Conservation (phyloP, 768 basidiomycete genomes). For the Lentinus brumalis region DNA sequence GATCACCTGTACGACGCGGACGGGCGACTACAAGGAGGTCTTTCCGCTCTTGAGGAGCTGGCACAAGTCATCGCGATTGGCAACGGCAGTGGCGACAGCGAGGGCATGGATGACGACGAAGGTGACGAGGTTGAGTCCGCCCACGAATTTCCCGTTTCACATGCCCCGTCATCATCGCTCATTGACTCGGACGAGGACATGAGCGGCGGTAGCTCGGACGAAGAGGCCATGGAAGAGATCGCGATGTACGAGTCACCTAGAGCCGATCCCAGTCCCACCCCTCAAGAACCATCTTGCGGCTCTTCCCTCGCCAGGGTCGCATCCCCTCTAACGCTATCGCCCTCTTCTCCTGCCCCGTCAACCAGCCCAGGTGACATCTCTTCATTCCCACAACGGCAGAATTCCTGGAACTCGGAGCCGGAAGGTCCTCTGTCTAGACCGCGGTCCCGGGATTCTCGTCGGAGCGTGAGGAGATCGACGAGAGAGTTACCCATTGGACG, state of each 20-base stretch:
- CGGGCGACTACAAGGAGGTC: constrained; percentile 86
- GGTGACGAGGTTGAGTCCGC: constrained; percentile 67
- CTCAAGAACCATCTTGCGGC: constrained; percentile 4
- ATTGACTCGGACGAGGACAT: constrained; percentile 79
- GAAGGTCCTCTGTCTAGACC: constrained; percentile 35
- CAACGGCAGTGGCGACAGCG: constrained; percentile 55
- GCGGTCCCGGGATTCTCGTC: constrained; percentile 51
- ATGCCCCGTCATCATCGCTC: constrained; percentile 49
- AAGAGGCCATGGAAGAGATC: constrained; percentile 83
- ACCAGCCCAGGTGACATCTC: constrained; percentile 24
- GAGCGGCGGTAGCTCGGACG: constrained; percentile 73
- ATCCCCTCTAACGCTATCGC: constrained; percentile 2
- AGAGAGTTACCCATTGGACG: constrained; percentile 37
- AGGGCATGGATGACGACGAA: constrained; percentile 58
- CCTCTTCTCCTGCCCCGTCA: constrained; percentile 19
- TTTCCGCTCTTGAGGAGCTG: constrained; percentile 81
- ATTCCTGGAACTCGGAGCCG: constrained; percentile 29
- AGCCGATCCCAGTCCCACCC: constrained; percentile 2
- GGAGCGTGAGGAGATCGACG: constrained; percentile 51
- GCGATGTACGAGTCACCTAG: constrained; percentile 58
- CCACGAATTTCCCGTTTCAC: constrained; percentile 67
- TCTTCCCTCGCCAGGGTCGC: neutral
- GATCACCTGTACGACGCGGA: constrained; percentile 76
- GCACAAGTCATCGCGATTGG: constrained; percentile 79
- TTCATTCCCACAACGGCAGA: constrained; percentile 24